Percentiles rank a stretch among this genome's conserved stretches.
Conservation (phyloP, 2,329 filamentous ascomycete genomes). For the Zalaria sp. region DNA sequence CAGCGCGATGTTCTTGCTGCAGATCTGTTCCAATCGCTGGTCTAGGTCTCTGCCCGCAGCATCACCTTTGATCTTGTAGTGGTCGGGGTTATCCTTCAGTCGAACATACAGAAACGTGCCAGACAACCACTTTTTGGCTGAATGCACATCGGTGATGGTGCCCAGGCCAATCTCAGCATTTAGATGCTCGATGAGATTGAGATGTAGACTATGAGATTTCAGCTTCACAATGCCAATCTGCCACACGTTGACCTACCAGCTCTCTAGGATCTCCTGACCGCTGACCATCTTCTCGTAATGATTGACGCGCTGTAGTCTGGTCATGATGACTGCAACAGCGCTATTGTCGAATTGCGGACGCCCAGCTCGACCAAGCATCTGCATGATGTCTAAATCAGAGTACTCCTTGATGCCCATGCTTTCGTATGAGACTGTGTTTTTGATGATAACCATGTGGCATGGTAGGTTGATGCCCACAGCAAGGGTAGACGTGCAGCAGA, state of each 20-base stretch:
- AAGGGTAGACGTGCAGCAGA: conserved; percentile 77
- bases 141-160: conserved; percentile 49
- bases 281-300: conserved; percentile 62
- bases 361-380: conserved; percentile 77
- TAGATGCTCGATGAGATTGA: conserved; percentile 67
- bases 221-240: neutral
- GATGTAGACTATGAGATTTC: conserved; percentile 43
- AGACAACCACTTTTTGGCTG: conserved; percentile 59
- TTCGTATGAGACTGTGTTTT: conserved; percentile 58
- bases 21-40: conserved; percentile 54
- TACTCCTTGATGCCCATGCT: conserved; percentile 44
- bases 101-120: conserved; percentile 70
- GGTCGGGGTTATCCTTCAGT: conserved; percentile 52
- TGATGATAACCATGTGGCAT: conserved; percentile 70
- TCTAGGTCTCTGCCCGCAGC: conserved; percentile 39
- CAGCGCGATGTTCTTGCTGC: conserved; percentile 51
- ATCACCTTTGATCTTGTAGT: conserved; percentile 53
- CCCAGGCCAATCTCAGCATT: conserved; percentile 73
- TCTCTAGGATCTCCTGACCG: conserved; percentile 61
- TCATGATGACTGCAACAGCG: conserved; percentile 69
- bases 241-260: conserved; percentile 29
- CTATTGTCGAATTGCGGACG: conserved; percentile 69
- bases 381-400: conserved; percentile 73
- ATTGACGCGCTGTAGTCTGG: conserved; percentile 46
- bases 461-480: conserved; percentile 75